A percentile compares a stretch with the other conserved stretches of the same genome.
Evolutionary conservation across 2,329 filamentous ascomycete genomes (phyloP).

Genomic region (Penicillium sp.): DNA sequence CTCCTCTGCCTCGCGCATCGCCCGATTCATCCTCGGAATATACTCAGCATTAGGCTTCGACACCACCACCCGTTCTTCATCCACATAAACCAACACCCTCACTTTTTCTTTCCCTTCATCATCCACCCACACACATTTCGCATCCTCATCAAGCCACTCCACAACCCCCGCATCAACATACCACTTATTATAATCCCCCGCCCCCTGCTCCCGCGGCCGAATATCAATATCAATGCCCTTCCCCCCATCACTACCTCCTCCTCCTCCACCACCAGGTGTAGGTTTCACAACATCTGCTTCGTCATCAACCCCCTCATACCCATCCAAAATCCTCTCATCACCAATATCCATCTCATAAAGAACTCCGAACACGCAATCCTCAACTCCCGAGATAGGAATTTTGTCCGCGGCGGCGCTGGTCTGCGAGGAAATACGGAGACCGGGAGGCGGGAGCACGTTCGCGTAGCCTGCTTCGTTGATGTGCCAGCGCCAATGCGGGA

Average conservation of each 20-base stretch:
- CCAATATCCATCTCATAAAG: slow-evolving; percentile 48
- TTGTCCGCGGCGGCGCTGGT: slow-evolving; percentile 20
- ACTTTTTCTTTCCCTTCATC: slow-evolving; percentile 13
- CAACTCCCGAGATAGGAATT: slow-evolving; percentile 31
- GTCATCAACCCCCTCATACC: slow-evolving; percentile 47
- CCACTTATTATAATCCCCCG: slow-evolving; percentile 48
- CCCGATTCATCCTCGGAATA: slow-evolving; percentile 51
- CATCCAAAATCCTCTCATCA: slow-evolving; percentile 47
- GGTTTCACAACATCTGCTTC: slow-evolving; percentile 18
- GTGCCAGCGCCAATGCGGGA: slow-evolving; percentile 49
- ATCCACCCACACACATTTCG: no score
- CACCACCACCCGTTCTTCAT: slow-evolving; percentile 45
- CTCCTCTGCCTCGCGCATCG: slow-evolving; percentile 45
- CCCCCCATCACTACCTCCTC: slow-evolving; percentile 14
- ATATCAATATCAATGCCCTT: slow-evolving; percentile 15
- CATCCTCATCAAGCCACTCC: slow-evolving; percentile 40
- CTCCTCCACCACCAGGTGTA: neutral
- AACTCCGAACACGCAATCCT: slow-evolving; percentile 46
- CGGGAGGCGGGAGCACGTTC: slow-evolving; percentile 44
- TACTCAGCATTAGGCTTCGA: slow-evolving; percentile 47
- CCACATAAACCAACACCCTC: slow-evolving; percentile 49
- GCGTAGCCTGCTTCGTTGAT: slow-evolving; percentile 52
- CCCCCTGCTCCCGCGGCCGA: slow-evolving; percentile 42
- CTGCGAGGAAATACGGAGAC: slow-evolving; percentile 33
- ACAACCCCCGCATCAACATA: slow-evolving; percentile 39